Conservation (phyloP, 768 basidiomycete genomes). For the Hygrophorus russula region DNA sequence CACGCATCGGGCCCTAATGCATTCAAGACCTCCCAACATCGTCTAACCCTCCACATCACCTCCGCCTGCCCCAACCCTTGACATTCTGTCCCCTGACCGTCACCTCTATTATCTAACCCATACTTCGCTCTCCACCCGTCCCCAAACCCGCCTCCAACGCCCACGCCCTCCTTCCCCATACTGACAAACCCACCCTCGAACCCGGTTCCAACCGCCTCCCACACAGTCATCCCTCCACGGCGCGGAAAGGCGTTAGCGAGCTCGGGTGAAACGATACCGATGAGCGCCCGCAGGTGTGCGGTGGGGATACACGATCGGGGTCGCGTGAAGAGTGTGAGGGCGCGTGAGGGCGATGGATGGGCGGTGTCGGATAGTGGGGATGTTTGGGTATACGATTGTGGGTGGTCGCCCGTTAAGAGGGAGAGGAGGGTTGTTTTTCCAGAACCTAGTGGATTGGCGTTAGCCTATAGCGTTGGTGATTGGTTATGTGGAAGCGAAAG, state of each 20-base stretch:
- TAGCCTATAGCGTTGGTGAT: too few relatives aligned
- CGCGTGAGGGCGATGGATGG: slow-evolving; percentile 15
- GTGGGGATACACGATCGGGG: slow-evolving; percentile 63
- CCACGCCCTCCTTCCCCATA: slow-evolving; percentile 29
- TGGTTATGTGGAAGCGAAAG: too few relatives aligned
- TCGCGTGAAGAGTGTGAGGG: slow-evolving; percentile 46
- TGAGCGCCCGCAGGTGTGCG: slow-evolving; percentile 46
- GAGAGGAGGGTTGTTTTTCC: slow-evolving; percentile 94
- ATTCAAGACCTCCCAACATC: slow-evolving; percentile 46
- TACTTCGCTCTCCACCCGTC: slow-evolving; percentile 18
- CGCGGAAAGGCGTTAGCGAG: slow-evolving; percentile 86
- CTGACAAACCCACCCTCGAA: slow-evolving; percentile 80
- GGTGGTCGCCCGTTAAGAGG: slow-evolving; percentile 88
- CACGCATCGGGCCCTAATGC: slow-evolving; percentile 52
- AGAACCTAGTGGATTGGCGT: slow-evolving; percentile 40
- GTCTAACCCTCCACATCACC: slow-evolving; percentile 22
- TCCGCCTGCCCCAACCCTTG: slow-evolving; percentile 11
- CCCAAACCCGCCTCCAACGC: slow-evolving; percentile 39
- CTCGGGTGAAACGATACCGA: slow-evolving; percentile 84
- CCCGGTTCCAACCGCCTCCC: slow-evolving; percentile 79
- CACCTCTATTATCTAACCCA: not conserved
- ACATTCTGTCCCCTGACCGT: not conserved
- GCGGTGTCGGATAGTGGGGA: too few relatives aligned
- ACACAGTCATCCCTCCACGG: slow-evolving; percentile 51
- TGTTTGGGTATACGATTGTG: slow-evolving; percentile 77